phyloP scores from a whole-genome alignment of 2,329 filamentous ascomycete genomes.

The Colletotrichum horii region DNA sequence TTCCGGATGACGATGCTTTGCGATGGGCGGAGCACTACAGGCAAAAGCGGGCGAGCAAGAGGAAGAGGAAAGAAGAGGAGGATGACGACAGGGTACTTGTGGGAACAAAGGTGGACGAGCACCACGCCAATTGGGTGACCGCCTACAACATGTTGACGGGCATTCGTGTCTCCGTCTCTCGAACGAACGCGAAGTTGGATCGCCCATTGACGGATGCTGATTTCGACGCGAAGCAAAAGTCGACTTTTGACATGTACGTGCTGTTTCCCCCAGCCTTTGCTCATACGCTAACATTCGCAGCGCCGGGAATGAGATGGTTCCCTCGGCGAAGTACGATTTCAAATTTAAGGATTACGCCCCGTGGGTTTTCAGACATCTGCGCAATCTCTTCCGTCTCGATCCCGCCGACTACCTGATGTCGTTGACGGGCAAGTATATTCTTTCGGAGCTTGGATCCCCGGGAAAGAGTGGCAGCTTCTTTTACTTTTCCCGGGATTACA shows the following conservation, averaged over 20 bases:
- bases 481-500: slow-evolving; percentile 99
- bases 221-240: slow-evolving; percentile 95
- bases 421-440: slow-evolving; percentile 96
- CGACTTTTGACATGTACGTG: slow-evolving; percentile 92
- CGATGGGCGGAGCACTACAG: slow-evolving; percentile 93
- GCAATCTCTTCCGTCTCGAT: slow-evolving; percentile 86
- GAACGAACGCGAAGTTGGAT: slow-evolving; percentile 96
- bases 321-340: slow-evolving; percentile 99
- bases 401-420: slow-evolving; percentile 99
- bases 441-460: slow-evolving; percentile 94
- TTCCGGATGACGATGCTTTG: slow-evolving; percentile 87
- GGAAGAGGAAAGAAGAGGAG: slow-evolving; percentile 81
- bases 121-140: slow-evolving; percentile 95
- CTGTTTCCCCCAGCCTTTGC: slow-evolving; percentile 64
- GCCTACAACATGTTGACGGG: slow-evolving; percentile 99
- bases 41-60: slow-evolving; percentile 88
- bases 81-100: slow-evolving; percentile 95
- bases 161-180: slow-evolving; percentile 94
- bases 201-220: slow-evolving; percentile 88
- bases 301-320: slow-evolving; percentile 95
- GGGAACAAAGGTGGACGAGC: slow-evolving; percentile 96
- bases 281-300: slow-evolving; percentile 51
- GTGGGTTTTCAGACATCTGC: slow-evolving; percentile 95
- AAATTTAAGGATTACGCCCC: slow-evolving; percentile 99
- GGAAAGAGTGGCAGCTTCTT: slow-evolving; percentile 99